phyloP scores from a whole-genome alignment of 2,329 filamentous ascomycete genomes.

The Botrytis sinoallii region DNA sequence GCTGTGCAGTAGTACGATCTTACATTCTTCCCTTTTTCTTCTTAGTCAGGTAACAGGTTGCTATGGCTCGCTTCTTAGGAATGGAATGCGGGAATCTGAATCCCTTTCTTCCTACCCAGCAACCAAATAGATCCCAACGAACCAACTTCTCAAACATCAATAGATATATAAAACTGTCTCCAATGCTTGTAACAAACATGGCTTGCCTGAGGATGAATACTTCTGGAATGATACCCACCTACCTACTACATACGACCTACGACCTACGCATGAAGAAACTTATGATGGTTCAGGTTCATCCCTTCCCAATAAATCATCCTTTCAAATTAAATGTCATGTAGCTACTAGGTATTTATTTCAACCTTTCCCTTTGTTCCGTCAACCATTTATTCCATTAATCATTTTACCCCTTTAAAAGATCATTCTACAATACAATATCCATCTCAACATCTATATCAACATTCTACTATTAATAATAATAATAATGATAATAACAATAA shows the following conservation, averaged over 20 bases:
- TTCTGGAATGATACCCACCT: background rate
- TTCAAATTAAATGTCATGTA: background rate
- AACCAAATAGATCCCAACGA: too few relatives aligned
- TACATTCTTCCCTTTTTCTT: background rate
- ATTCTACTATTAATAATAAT: background rate
- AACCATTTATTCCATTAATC: background rate
- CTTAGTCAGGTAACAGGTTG: background rate
- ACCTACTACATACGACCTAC: background rate
- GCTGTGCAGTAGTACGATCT: background rate
- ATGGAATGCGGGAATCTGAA: too few relatives aligned
- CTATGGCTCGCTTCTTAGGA: background rate
- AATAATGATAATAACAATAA: background rate
- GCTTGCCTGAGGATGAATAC: background rate
- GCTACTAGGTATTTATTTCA: background rate
- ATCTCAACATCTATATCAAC: background rate
- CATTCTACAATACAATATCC: background rate
- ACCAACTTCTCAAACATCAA: background rate
- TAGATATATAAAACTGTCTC: background rate
- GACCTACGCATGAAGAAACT: constrained; percentile 10
- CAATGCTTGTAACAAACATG: background rate
- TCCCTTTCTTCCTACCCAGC: too few relatives aligned
- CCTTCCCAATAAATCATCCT: background rate
- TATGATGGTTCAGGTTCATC: constrained; percentile 1
- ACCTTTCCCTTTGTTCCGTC: background rate
- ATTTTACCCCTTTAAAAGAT: background rate